Evolutionary conservation across 2,329 filamentous ascomycete species (phyloP).

Genomic region (Monosporascus sp.): DNA sequence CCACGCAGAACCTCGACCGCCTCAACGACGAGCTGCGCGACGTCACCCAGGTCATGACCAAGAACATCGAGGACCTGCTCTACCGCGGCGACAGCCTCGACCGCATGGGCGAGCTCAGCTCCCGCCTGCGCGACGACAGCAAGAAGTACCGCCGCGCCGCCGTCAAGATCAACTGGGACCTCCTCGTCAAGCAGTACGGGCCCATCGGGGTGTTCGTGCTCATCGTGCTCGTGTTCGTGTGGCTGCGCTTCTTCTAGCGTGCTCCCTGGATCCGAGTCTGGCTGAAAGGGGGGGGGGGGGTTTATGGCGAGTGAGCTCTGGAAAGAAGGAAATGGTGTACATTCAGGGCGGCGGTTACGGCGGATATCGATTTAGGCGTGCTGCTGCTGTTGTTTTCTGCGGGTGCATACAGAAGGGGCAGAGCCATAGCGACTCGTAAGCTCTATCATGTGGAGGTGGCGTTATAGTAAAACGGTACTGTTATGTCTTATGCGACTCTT

Average conservation of each 20-base stretch:
- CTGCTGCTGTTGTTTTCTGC: no score
- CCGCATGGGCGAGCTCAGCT: conserved; percentile 93
- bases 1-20: conserved; percentile 87
- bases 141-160: conserved; percentile 91
- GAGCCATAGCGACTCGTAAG: no score
- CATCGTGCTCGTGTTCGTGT: conserved; percentile 81
- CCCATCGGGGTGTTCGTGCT: conserved; percentile 79
- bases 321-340: no score
- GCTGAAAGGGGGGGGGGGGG: no score
- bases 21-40: conserved; percentile 96
- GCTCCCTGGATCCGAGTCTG: no score
- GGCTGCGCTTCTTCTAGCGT: conserved; percentile 83
- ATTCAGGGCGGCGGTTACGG: no score
- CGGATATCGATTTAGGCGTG: no score
- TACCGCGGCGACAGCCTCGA: conserved; percentile 93
- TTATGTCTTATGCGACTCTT: no score
- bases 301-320: no score
- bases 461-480: no score
- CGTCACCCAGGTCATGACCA: conserved; percentile 99
- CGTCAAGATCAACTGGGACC: conserved; percentile 95
- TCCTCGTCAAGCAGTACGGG: conserved; percentile 93
- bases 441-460: no score
- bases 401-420: no score
- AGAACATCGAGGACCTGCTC: conserved; percentile 97
- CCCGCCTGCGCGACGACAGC: conserved; percentile 81